Evolutionary conservation across 2,329 filamentous ascomycete species (phyloP), one percentile per base, ranked within the genome.

Genomic region (Epichloe scottii): DNA sequence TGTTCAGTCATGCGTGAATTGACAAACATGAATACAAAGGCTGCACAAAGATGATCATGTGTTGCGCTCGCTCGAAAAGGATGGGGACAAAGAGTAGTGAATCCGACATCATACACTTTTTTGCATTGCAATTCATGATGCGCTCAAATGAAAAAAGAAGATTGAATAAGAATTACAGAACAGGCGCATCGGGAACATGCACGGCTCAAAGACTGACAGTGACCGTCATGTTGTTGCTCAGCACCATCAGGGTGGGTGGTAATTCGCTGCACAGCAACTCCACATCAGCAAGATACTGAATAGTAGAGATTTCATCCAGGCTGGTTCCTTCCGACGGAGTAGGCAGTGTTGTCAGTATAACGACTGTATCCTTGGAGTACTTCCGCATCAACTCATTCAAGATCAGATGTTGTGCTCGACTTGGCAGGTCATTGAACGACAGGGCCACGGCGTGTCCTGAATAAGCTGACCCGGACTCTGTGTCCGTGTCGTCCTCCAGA

Each of bases 211-310:
- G 66, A 63, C 82, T 86, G 60, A 86, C 85, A 6, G 85, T 94
- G 45, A 94, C 88, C 15, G 87, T 94, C 85, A 94, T 89, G 60
- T 83, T 89, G 66, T 94, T 94, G 66, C 85, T 89, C 67, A 94
- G 77, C 39, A 95, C 85, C 64, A 95, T 70, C 59, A 94, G 65
- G 44, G 82, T 80, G 1, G 89, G 88, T 30, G 88, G 87, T 54
- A 91, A 69, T 11, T 79, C 84, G 59, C 84, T 79, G 64, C 85
- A 91, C 52, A 95, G 68, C 2, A 93, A 78, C 65, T 93, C 86
- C 53, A 91, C 72, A 65, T 89, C 85, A 47, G 79, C 83, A 46
- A 95, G 71, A 65, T 93, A 95, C 55, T 78, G 77, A 52, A 87
- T 70, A 58, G 85, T 87, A 17, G 85, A 81, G 40, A 72, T 71